Conservation (phyloP, 805 yeast species). For the Candida sonorensis region DNA sequence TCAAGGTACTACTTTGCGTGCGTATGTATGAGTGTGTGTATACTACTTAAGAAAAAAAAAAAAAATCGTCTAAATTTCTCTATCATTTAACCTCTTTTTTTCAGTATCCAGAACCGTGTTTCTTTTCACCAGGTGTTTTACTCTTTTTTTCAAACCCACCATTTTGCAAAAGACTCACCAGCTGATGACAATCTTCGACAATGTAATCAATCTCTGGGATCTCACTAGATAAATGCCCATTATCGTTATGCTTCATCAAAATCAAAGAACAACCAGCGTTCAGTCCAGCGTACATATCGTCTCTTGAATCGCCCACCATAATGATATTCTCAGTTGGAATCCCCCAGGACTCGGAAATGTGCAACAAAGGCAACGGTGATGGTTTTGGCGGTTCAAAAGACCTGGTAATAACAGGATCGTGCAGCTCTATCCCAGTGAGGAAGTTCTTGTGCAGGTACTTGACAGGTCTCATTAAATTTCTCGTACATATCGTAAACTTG, state of each 20-base stretch:
- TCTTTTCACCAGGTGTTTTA: conserved; percentile 2
- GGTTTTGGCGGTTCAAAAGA: conserved; percentile 67
- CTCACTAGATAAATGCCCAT: conserved; percentile 34
- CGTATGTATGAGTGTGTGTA: too few relatives aligned
- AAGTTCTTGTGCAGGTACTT: conserved; percentile 39
- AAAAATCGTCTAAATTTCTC: too few relatives aligned
- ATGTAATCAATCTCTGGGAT: conserved; percentile 30
- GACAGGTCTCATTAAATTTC: conserved; percentile 52
- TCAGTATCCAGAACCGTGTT: conserved; percentile 5
- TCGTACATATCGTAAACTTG: conserved; percentile 54
- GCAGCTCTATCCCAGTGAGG: conserved; percentile 30
- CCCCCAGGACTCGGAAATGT: conserved; percentile 46
- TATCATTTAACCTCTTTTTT: too few relatives aligned
- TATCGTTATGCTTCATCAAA: conserved; percentile 45
- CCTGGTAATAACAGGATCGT: conserved; percentile 52
- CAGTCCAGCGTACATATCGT: conserved; percentile 60
- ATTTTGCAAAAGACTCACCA: conserved; percentile 27
- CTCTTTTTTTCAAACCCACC: conserved; percentile 26
- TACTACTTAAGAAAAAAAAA: too few relatives aligned
- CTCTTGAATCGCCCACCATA: conserved; percentile 72
- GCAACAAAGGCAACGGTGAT: conserved; percentile 52
- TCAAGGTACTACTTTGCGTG: too few relatives aligned
- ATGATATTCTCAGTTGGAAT: conserved; percentile 38
- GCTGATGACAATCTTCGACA: conserved; percentile 31
- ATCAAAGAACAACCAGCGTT: conserved; percentile 58